Base-by-base conservation (phyloP, 2,329 filamentous ascomycete species). In the Pseudonectria foliicola region DNA sequence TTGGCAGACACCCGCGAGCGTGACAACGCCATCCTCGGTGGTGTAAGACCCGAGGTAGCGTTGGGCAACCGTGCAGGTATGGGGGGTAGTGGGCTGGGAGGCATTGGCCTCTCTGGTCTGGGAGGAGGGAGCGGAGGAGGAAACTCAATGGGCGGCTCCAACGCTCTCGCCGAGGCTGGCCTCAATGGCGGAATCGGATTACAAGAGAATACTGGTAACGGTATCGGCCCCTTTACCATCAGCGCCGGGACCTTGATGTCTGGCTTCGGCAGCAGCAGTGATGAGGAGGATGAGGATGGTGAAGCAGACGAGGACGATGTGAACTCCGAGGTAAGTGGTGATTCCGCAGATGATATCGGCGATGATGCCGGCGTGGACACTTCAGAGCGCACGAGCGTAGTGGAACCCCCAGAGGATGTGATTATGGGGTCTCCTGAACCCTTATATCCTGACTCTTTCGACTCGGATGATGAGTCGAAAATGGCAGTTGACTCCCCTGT, bases 1-100 rank as follows among this genome's bases (percentile, higher is more conserved):
- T 70, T 98, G 16, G 85, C 90, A 1, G 90, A 95, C 60, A 98
- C 92, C 1, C 73, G 92, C 36, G 92, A 98, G 63, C 79, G 90
- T 43, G 92, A 98, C 55, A 98, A 98, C 56, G 92, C 92, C n/a
- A 95, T 96, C 34, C 79, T 98, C 5, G 92, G 92, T 30, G 92
- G 92, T 6, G 89, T 96, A 10, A 78, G 92, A 41, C 92, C 92
- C 1, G 92, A 96, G 49, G 83, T 93, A 58, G 84, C 85, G 14
- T 76, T 94, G 49, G 86, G 82, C 27, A 84, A 88, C 52, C 77
- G 89, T 37, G 78, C 81, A 33, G 79, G 80, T 33, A 61, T 72
- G 49, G 66, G 66, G 3, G 64, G 63, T 34, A 65, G 48, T 24
- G 59, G 69, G 14, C 56, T 75, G 4, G 67, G 65, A 5, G 67